A percentile compares a stretch with the other conserved stretches of the same genome.
These are phyloP conservation scores for Aspergillus homomorphus DNA, from an alignment of 495 filamentous ascomycete genomes.

Conservation along the genomic window DNA sequence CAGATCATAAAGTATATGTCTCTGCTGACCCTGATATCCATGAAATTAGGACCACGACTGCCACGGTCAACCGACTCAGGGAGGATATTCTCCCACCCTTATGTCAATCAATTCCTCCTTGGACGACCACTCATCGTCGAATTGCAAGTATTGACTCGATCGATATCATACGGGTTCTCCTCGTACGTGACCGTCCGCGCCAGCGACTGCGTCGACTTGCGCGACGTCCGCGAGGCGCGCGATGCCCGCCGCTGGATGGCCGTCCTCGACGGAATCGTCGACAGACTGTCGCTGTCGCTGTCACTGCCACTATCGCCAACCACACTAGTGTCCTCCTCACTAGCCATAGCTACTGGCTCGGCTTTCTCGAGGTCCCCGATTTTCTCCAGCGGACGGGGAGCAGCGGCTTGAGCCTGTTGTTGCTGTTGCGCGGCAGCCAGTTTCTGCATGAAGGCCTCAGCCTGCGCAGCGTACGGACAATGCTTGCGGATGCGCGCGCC, in stretches of 20 bases:
- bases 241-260: background rate
- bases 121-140: background rate
- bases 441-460: slow-evolving; percentile 3
- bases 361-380: background rate
- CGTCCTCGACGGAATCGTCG: background rate
- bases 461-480: slow-evolving; percentile 1
- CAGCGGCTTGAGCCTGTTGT: background rate
- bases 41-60: no score
- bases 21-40: no score
- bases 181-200: slow-evolving; percentile 2
- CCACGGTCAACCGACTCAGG: background rate
- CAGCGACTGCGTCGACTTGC: background rate
- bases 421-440: background rate
- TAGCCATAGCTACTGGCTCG: background rate
- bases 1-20: no score
- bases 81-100: background rate
- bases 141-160: slow-evolving; percentile 2
- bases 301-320: background rate
- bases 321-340: background rate
- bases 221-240: background rate
- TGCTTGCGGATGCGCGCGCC: slow-evolving; percentile 4
- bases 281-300: background rate
- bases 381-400: background rate
- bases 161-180: slow-evolving; percentile 7
- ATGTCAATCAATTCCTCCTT: background rate